These are phyloP conservation scores for Jamesozyma rosinii DNA, from an alignment of 805 yeast species.

Conservation along the genomic window DNA sequence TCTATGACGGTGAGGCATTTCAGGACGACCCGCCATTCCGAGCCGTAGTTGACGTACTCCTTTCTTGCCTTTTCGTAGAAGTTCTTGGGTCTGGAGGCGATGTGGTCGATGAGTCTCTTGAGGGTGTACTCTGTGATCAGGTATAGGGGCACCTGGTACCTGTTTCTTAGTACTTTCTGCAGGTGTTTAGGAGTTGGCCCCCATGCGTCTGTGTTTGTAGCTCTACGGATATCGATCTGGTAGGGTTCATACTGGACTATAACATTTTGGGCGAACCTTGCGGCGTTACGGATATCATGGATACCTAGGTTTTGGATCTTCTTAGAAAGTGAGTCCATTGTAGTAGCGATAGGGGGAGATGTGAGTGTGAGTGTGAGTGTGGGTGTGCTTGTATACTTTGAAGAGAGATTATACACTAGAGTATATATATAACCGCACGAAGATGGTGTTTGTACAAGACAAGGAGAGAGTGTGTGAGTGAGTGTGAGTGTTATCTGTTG, in stretches of 20 bases:
- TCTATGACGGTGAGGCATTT: conserved; percentile 33
- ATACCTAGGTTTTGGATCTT: conserved; percentile 30
- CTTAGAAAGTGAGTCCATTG: conserved; percentile 29
- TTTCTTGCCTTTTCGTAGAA: conserved; percentile 33
- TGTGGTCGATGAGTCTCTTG: conserved; percentile 31
- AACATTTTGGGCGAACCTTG: conserved; percentile 33
- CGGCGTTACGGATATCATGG: conserved; percentile 34
- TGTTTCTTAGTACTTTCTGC: conserved; percentile 27
- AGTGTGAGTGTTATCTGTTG: too few relatives aligned
- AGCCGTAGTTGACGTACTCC: conserved; percentile 34
- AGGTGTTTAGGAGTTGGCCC: conserved; percentile 42
- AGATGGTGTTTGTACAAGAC: too few relatives aligned
- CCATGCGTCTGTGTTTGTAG: conserved; percentile 46
- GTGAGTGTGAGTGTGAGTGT: background rate
- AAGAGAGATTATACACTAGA: too few relatives aligned
- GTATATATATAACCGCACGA: too few relatives aligned
- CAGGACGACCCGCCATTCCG: conserved; percentile 35
- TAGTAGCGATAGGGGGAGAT: too few relatives aligned
- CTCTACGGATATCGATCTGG: conserved; percentile 34
- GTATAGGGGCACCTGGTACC: conserved; percentile 26
- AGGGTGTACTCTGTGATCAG: conserved; percentile 30
- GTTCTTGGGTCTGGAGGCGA: conserved; percentile 30
- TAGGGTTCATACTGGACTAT: conserved; percentile 32
- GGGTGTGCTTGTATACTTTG: background rate
- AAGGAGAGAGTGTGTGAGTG: too few relatives aligned